Conservation (phyloP, 257 asterid species). For the Knoxia roxburghii region DNA sequence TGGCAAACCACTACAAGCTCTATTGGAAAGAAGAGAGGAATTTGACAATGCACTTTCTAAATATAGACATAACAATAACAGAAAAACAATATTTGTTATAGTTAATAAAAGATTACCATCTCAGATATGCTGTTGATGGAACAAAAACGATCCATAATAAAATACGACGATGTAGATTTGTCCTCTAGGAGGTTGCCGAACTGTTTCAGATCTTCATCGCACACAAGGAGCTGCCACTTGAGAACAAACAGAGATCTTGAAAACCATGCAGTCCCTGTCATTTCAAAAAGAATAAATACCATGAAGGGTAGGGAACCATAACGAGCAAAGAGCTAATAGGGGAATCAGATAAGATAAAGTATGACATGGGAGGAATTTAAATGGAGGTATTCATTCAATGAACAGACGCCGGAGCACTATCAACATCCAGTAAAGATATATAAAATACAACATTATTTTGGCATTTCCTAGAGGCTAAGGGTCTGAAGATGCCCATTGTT, state of each 20-base stretch:
- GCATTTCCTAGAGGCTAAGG: not conserved
- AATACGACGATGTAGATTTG: slow-evolving; percentile 27
- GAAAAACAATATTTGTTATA: not conserved
- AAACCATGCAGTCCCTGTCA: slow-evolving; percentile 36
- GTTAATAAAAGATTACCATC: slow-evolving; percentile 29
- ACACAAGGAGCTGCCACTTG: slow-evolving; percentile 34
- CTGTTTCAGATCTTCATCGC: slow-evolving; percentile 40
- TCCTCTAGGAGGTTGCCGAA: slow-evolving; percentile 28
- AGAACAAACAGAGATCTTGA: slow-evolving; percentile 43
- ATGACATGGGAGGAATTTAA: not conserved
- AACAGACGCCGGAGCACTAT: not conserved
- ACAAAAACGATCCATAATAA: slow-evolving; percentile 33
- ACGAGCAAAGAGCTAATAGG: not conserved
- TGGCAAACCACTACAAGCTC: not conserved
- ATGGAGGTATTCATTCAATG: not conserved
- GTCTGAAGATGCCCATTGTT: not conserved
- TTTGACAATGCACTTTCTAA: not conserved
- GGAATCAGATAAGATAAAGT: too few species aligned
- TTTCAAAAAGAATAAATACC: not conserved
- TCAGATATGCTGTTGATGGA: slow-evolving; percentile 32
- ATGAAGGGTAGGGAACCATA: not conserved
- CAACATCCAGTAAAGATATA: not conserved
- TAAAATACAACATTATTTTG: too few species aligned
- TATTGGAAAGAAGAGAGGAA: not conserved
- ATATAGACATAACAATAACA: not conserved